phyloP scores from a whole-genome alignment of 306 rosid species.

The Vachellia collinsii region DNA sequence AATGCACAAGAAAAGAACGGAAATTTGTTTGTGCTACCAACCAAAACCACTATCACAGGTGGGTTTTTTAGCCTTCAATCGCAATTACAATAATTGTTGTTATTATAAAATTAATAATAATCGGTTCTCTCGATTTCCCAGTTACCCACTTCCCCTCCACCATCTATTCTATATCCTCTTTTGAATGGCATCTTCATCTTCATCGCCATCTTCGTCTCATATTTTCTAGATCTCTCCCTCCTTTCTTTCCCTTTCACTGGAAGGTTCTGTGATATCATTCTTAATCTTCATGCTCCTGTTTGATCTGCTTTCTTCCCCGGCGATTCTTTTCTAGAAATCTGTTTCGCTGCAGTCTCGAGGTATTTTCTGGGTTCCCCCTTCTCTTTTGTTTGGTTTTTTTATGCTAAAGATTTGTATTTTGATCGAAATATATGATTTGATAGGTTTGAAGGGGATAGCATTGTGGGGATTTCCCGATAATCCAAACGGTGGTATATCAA shows the following conservation, averaged over 20 bases:
- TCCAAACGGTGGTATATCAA: no score
- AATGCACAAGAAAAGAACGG: slow-evolving; percentile 26
- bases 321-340: neutral
- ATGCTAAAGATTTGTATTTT: slow-evolving; percentile 23
- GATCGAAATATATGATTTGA: slow-evolving; percentile 19
- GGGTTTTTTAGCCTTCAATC: slow-evolving; percentile 43
- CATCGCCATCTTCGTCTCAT: neutral
- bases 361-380: neutral
- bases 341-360: slow-evolving; percentile 33
- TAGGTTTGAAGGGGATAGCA: slow-evolving; percentile 19
- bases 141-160: slow-evolving; percentile 41
- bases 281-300: slow-evolving; percentile 10
- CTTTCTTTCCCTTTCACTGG: neutral
- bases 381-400: slow-evolving; percentile 14
- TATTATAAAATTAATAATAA: slow-evolving; percentile 25
- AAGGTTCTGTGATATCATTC: slow-evolving; percentile 19
- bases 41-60: slow-evolving; percentile 56
- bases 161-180: slow-evolving; percentile 23
- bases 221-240: slow-evolving; percentile 16
- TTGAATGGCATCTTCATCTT: slow-evolving; percentile 9
- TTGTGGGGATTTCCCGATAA: slow-evolving; percentile 42
- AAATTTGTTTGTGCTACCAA: slow-evolving; percentile 51
- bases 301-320: neutral
- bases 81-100: slow-evolving; percentile 17
- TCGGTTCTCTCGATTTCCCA: slow-evolving; percentile 42